phyloP scores from a whole-genome alignment of 2,329 filamentous ascomycete species.

The Diaporthe helianthi region DNA sequence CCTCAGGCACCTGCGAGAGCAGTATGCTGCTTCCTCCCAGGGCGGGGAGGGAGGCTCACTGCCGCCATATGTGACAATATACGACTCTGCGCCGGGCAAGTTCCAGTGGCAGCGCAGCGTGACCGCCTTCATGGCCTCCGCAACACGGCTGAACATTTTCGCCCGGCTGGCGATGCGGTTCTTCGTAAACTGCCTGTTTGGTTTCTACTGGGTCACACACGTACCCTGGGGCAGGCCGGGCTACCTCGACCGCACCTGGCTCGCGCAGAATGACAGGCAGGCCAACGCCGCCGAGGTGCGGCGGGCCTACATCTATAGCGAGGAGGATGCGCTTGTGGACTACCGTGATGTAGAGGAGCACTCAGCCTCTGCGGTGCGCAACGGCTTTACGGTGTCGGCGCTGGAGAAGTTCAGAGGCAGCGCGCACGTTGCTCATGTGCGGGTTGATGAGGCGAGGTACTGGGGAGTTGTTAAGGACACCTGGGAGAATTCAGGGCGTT shows the following conservation, averaged over 20 bases:
- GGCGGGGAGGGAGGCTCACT: conserved; percentile 38
- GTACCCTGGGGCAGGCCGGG: conserved; percentile 42
- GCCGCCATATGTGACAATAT: conserved; percentile 52
- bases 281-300: conserved; percentile 48
- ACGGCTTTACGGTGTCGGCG: conserved; percentile 49
- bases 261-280: conserved; percentile 46
- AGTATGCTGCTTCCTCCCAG: conserved; percentile 36
- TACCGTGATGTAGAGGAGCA: conserved; percentile 57
- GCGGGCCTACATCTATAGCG: conserved; percentile 60
- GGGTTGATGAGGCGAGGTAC: conserved; percentile 55
- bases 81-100: conserved; percentile 58
- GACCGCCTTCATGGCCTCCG: conserved; percentile 47
- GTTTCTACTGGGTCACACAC: conserved; percentile 41
- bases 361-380: conserved; percentile 48
- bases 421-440: conserved; percentile 59
- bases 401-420: conserved; percentile 55
- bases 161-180: conserved; percentile 42
- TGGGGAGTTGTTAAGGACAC: conserved; percentile 55
- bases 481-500: conserved; percentile 48
- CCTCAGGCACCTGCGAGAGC: conserved; percentile 47
- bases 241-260: conserved; percentile 44
- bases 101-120: conserved; percentile 49
- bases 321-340: conserved; percentile 55
- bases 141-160: conserved; percentile 42
- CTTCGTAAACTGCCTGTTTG: conserved; percentile 46